These are phyloP conservation scores for Cordyceps cateniannulata DNA, from an alignment of 2,329 filamentous ascomycete genomes.

Conservation along the genomic window DNA sequence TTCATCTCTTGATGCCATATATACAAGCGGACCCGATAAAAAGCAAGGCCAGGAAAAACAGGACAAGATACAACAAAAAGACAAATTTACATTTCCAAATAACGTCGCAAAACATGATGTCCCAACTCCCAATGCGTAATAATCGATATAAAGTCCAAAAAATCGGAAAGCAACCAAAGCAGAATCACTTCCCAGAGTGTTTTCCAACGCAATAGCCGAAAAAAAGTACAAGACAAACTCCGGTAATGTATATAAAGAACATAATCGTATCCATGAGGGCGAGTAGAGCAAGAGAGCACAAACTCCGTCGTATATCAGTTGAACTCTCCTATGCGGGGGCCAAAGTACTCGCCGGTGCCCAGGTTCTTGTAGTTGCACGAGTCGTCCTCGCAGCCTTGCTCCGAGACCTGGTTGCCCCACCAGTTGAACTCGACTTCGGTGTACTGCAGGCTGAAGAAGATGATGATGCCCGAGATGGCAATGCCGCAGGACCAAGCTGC, in stretches of 20 bases:
- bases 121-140: not conserved
- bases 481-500: conserved; percentile 44
- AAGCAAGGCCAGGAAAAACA: not conserved
- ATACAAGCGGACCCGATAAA: not conserved
- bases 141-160: not conserved
- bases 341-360: conserved; percentile 31
- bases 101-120: not conserved
- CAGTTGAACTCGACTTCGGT: conserved; percentile 36
- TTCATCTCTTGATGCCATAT: not conserved
- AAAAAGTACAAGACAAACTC: not conserved
- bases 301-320: conserved; percentile 16
- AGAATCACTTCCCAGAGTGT: not conserved
- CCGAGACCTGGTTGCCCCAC: conserved; percentile 42
- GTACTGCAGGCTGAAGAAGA: conserved; percentile 47
- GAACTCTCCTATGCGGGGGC: conserved; percentile 34
- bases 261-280: conserved; percentile 1
- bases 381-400: conserved; percentile 35
- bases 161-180: not conserved
- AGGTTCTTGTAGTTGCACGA: conserved; percentile 32
- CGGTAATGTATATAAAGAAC: conserved; percentile 1
- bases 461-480: conserved; percentile 44
- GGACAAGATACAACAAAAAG: not conserved
- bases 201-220: not conserved
- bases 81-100: not conserved
- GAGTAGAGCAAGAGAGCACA: conserved; percentile 15